Evolutionary conservation across 106 monocot genomes (phyloP), one percentile per base, ranked within the genome.

Genomic region (Iris macrosiphon): DNA sequence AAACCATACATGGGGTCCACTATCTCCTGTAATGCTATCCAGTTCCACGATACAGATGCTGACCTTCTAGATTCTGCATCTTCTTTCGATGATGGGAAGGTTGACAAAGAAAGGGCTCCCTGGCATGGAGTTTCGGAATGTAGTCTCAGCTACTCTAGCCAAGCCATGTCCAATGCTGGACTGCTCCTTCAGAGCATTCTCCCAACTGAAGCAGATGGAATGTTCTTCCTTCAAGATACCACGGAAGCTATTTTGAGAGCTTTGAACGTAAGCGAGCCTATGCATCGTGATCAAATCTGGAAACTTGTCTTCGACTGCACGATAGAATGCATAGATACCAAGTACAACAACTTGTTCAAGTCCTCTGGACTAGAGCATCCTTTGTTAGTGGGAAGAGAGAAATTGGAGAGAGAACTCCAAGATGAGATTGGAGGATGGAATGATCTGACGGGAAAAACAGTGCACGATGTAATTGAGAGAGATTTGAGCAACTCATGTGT

Each of bases 301-400:
- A 54, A 53, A 7, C 71, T 79, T 30, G 47, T 85, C 12, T 70
- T 79, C 53, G 89, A 95, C 50, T 75, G 68, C 69, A 80, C 86
- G 34, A 71, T 86, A 23, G 85, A 96, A 56, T 64, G 60, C 23
- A 55, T 89, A 49, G 60, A 79, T 61, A 59, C 31, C 19, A 85
- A 67, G 33, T 85, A 66, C 30, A 31, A 47, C 29, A 49, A 46
- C 34, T 81, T 72, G 29, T 69, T 63, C 29, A 66, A 59, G 42
- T 48, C n/a, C n/a, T n/a, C 64, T 46, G 81, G 82, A 14, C 79
- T 59, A 30, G 76, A 71, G n/a, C 26, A 63, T 39, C 52, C 60
- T 16, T 32, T 65, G 25, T 42, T 62, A 28, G 49, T 60, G 16
- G 53, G 15, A 19, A 69, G 63, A 61, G 68, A 89, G 8, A 16